phyloP scores from a whole-genome alignment of 306 rosid species.

The Fragaria vesca region DNA sequence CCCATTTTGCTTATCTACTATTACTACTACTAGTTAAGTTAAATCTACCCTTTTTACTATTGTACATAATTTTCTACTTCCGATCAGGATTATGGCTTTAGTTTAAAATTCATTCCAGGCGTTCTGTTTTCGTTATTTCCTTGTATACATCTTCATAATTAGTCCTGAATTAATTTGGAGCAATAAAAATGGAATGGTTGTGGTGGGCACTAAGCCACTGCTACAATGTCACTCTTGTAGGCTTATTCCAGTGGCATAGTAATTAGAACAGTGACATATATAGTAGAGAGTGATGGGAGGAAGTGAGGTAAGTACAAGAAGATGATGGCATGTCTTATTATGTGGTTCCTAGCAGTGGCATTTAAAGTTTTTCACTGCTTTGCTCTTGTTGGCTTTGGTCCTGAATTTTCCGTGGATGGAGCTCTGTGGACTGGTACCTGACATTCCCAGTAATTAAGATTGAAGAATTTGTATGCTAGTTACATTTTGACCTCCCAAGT shows the following conservation, averaged over 20 bases:
- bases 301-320: neutral
- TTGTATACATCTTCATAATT: neutral
- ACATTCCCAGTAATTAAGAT: neutral
- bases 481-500: neutral
- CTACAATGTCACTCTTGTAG: neutral
- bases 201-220: neutral
- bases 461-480: neutral
- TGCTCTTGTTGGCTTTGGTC: neutral
- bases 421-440: neutral
- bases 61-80: slow-evolving; percentile 38
- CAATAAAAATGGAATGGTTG: neutral
- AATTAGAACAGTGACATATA: neutral
- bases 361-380: slow-evolving; percentile 19
- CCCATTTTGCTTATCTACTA: neutral
- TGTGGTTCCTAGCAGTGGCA: neutral
- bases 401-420: neutral
- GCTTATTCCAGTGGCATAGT: neutral
- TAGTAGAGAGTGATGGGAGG: slow-evolving; percentile 12
- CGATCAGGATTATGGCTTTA: neutral
- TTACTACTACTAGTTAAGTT: slow-evolving; percentile 14
- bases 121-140: neutral
- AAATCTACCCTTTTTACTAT: slow-evolving; percentile 21
- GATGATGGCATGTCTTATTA: slow-evolving; percentile 22
- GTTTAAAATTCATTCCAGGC: neutral
- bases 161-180: neutral